A percentile compares a stretch with the other conserved stretches of the same genome.
phyloP scores from a whole-genome alignment of 768 basidiomycete species.

The Macrocybe gigantea region DNA sequence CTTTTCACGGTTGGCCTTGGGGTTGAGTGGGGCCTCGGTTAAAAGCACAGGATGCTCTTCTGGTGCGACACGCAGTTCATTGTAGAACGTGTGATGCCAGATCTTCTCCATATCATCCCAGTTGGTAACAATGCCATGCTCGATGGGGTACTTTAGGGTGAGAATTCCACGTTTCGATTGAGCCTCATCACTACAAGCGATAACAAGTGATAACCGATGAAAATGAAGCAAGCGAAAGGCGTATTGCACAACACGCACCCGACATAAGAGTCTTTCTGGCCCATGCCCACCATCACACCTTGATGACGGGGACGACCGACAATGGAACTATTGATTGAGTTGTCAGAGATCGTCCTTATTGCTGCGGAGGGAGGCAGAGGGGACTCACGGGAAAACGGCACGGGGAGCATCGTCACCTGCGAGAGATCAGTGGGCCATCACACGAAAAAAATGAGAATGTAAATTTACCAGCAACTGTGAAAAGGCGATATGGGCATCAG shows the following conservation, averaged over 20 bases:
- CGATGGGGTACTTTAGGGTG: constrained; percentile 88
- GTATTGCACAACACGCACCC: constrained; percentile 46
- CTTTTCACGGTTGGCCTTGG: constrained; percentile 90
- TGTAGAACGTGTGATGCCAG: constrained; percentile 98
- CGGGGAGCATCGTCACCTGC: constrained; percentile 85
- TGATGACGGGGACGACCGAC: constrained; percentile 93
- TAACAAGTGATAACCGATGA: constrained; percentile 3
- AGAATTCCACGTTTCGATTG: constrained; percentile 95
- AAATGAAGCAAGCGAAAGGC: constrained; percentile 2
- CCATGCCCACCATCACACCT: constrained; percentile 97
- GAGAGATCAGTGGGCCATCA: constrained; percentile 14
- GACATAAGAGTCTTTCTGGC: constrained; percentile 93
- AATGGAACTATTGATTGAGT: constrained; percentile 56
- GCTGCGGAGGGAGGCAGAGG: background rate
- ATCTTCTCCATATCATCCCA: constrained; percentile 99
- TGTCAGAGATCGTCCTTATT: background rate
- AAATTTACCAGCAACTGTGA: constrained; percentile 56
- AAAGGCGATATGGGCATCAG: constrained; percentile 15
- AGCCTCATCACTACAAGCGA: constrained; percentile 68
- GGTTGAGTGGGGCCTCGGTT: constrained; percentile 90
- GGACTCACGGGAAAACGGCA: constrained; percentile 89
- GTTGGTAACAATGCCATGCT: constrained; percentile 94
- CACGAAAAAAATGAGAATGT: background rate
- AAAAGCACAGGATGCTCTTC: constrained; percentile 90
- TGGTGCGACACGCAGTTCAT: constrained; percentile 88